Conservation (phyloP, 192 early-diverging fungal species). For the Endogone sp. region DNA sequence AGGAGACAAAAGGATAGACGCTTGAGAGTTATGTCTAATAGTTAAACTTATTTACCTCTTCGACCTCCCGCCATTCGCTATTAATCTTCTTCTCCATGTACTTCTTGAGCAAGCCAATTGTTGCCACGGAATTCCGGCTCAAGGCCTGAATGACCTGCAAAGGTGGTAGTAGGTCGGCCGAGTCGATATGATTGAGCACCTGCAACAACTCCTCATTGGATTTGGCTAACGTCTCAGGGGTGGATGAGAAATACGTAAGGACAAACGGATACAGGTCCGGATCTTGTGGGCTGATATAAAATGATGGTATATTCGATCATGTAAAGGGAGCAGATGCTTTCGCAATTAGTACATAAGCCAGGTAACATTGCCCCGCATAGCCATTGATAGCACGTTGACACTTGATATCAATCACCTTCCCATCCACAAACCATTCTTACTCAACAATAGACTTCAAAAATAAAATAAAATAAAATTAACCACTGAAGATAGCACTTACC, state of each 20-base stretch:
- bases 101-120: conserved; percentile 80
- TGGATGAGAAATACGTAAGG: conserved; percentile 69
- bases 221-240: conserved; percentile 51
- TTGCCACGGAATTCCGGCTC: conserved; percentile 72
- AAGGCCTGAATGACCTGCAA: conserved; percentile 89
- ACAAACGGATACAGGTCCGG: conserved; percentile 66
- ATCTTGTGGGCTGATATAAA: conserved; percentile 47
- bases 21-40: too few relatives aligned
- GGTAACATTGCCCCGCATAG: too few relatives aligned
- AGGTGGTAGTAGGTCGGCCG: conserved; percentile 79
- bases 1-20: too few relatives aligned
- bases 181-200: conserved; percentile 82
- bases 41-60: too few relatives aligned
- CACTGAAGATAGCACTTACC: conserved; percentile 42
- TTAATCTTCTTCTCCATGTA: conserved; percentile 81
- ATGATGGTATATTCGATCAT: too few relatives aligned
- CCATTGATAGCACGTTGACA: too few relatives aligned
- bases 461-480: too few relatives aligned
- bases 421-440: too few relatives aligned
- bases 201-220: conserved; percentile 57
- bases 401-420: too few relatives aligned
- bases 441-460: too few relatives aligned
- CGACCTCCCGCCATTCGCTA: conserved; percentile 59
- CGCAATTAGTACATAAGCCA: too few relatives aligned
- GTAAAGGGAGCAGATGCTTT: too few relatives aligned